A percentile compares a stretch with the other conserved stretches of the same genome.
These are phyloP conservation scores for Curvularia lunata DNA, from an alignment of 2,329 filamentous ascomycete genomes.

Conservation along the genomic window DNA sequence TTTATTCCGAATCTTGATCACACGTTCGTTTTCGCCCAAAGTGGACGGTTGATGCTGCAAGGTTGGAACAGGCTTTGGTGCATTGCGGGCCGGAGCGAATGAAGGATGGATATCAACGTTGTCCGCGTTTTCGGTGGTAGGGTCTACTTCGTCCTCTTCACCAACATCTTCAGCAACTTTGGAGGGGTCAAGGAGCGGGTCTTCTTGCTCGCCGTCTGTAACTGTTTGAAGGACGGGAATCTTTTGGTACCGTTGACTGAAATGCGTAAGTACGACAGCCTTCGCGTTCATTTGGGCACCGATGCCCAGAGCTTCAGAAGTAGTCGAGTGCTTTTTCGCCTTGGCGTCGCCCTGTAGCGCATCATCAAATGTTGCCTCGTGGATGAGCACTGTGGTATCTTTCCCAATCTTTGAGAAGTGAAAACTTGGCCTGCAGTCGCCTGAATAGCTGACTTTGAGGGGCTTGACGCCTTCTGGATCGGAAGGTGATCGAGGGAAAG, in stretches of 20 bases:
- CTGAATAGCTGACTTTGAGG: slow-evolving; percentile 90
- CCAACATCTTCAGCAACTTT: slow-evolving; percentile 36
- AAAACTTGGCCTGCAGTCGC: slow-evolving; percentile 79
- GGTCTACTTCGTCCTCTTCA: slow-evolving; percentile 30
- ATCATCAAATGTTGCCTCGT: slow-evolving; percentile 96
- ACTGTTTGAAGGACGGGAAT: slow-evolving; percentile 60
- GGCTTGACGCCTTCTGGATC: slow-evolving; percentile 50
- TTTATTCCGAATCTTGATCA: slow-evolving; percentile 50
- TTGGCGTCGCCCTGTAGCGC: slow-evolving; percentile 77
- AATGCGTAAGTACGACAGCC: slow-evolving; percentile 87
- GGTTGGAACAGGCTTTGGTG: slow-evolving; percentile 15
- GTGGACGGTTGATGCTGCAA: slow-evolving; percentile 18
- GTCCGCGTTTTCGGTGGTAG: slow-evolving; percentile 25
- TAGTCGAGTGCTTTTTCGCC: slow-evolving; percentile 90
- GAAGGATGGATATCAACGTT: slow-evolving; percentile 32
- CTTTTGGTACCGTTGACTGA: slow-evolving; percentile 92
- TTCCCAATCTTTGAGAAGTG: slow-evolving; percentile 73
- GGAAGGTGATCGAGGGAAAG: slow-evolving; percentile 65
- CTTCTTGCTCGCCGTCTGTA: slow-evolving; percentile 38
- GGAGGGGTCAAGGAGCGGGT: slow-evolving; percentile 20
- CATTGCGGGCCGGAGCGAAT: slow-evolving; percentile 5
- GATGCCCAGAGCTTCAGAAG: slow-evolving; percentile 80
- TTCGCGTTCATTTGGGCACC: slow-evolving; percentile 79
- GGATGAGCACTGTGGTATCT: slow-evolving; percentile 82
- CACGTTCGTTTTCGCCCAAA: slow-evolving; percentile 28